A percentile compares a stretch with the other conserved stretches of the same genome.
These are phyloP conservation scores for Anastatica hierochuntica DNA, from an alignment of 345 rosid species.

Conservation along the genomic window DNA sequence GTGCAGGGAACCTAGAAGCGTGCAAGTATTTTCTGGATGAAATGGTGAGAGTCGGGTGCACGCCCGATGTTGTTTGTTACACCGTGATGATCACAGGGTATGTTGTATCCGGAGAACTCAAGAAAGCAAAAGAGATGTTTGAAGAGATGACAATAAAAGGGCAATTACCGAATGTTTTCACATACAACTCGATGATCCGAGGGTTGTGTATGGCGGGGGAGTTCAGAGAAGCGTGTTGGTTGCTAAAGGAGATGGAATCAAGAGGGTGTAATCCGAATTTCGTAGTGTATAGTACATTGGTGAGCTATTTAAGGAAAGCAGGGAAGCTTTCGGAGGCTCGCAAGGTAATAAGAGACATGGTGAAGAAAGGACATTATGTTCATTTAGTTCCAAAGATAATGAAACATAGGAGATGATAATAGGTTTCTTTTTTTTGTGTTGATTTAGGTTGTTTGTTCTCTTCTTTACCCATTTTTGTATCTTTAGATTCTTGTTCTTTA, in stretches of 20 bases:
- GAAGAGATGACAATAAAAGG: constrained; percentile 59
- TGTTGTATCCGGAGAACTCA: constrained; percentile 51
- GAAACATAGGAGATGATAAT: constrained; percentile 25
- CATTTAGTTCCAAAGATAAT: constrained; percentile 30
- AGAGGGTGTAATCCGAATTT: constrained; percentile 83
- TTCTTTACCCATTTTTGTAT: constrained; percentile 2
- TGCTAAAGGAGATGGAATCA: constrained; percentile 77
- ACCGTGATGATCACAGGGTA: constrained; percentile 79
- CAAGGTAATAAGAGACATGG: constrained; percentile 55
- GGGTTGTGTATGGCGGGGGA: constrained; percentile 70
- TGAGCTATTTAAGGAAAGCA: constrained; percentile 46
- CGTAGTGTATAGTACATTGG: constrained; percentile 71
- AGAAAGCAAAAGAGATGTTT: constrained; percentile 58
- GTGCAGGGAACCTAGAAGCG: constrained; percentile 81
- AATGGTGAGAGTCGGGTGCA: constrained; percentile 57
- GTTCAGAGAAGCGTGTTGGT: constrained; percentile 54
- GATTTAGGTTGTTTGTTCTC: constrained; percentile 15
- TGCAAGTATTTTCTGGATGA: constrained; percentile 71
- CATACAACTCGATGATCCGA: constrained; percentile 80
- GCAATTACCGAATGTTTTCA: constrained; percentile 68
- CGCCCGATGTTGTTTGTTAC: constrained; percentile 75
- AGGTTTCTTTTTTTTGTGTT: constrained; percentile 1
- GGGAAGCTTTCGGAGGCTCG: constrained; percentile 71
- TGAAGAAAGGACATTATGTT: constrained; percentile 56
- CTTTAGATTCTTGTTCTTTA: no score